Conservation (phyloP, 768 basidiomycete genomes). For the Phanerochaete carnosa region DNA sequence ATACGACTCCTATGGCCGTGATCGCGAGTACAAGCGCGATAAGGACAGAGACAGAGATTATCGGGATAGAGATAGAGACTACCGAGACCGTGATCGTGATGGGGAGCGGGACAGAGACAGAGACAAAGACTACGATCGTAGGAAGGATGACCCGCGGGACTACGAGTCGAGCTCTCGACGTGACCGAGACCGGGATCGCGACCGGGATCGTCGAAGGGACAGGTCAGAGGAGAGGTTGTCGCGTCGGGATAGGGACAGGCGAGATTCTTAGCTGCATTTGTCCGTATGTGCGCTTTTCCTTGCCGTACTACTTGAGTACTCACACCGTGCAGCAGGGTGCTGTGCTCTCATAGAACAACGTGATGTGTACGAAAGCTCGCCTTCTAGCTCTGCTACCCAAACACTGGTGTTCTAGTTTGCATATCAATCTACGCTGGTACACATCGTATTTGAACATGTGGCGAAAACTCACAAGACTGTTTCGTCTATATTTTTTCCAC, state of each 20-base stretch:
- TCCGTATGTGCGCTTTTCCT: not conserved
- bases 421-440: too few species aligned
- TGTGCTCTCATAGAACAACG: not conserved
- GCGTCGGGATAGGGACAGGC: conserved; percentile 11
- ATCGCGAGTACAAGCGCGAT: conserved; percentile 26
- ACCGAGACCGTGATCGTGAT: conserved; percentile 23
- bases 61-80: conserved; percentile 22
- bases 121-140: conserved; percentile 3
- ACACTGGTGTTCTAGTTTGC: too few species aligned
- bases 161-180: conserved; percentile 6
- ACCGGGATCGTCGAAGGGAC: conserved; percentile 5
- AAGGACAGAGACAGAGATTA: conserved; percentile 19
- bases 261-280: not conserved
- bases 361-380: not conserved
- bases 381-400: too few species aligned
- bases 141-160: conserved; percentile 14
- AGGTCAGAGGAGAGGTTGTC: conserved; percentile 5
- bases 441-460: too few species aligned
- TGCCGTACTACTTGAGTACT: not conserved
- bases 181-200: not conserved
- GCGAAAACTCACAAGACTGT: too few species aligned
- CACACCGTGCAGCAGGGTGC: not conserved
- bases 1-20: conserved; percentile 13
- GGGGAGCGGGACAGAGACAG: conserved; percentile 23
- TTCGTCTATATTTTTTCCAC: too few species aligned